phyloP scores from a whole-genome alignment of 495 filamentous ascomycete genomes.

The Penicillium riverlandense region DNA sequence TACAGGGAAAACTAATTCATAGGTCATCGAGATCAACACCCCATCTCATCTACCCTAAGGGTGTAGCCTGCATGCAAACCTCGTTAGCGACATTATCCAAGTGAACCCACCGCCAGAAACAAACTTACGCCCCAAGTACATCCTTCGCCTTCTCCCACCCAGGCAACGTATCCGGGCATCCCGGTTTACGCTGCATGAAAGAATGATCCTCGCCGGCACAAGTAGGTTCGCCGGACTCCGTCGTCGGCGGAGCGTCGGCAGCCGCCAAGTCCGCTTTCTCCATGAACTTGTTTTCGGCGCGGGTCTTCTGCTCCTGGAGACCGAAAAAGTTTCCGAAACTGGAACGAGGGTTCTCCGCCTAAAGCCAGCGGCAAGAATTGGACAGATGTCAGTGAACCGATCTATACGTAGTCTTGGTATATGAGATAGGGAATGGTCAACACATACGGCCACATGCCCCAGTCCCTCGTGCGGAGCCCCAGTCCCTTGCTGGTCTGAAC shows the following conservation, averaged over 20 bases:
- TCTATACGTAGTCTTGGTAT: neutral
- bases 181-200: slow-evolving; percentile 29
- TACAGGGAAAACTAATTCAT: no score
- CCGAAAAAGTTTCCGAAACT: slow-evolving; percentile 24
- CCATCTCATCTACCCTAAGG: no score
- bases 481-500: no score
- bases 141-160: slow-evolving; percentile 25
- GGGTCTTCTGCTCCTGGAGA: slow-evolving; percentile 26
- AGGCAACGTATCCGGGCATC: slow-evolving; percentile 23
- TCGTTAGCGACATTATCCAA: neutral
- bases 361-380: neutral
- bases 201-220: slow-evolving; percentile 30
- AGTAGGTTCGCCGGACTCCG: slow-evolving; percentile 7
- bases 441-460: slow-evolving; percentile 22
- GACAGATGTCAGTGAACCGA: neutral
- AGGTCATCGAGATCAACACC: no score
- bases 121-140: slow-evolving; percentile 15
- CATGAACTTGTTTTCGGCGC: slow-evolving; percentile 16
- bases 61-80: no score
- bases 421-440: neutral
- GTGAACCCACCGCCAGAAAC: neutral
- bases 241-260: neutral
- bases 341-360: slow-evolving; percentile 17
- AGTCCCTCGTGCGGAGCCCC: slow-evolving; percentile 10
- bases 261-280: slow-evolving; percentile 9